These are phyloP conservation scores for Peterozyma xylosa DNA, from an alignment of 805 yeast genomes.

Conservation along the genomic window DNA sequence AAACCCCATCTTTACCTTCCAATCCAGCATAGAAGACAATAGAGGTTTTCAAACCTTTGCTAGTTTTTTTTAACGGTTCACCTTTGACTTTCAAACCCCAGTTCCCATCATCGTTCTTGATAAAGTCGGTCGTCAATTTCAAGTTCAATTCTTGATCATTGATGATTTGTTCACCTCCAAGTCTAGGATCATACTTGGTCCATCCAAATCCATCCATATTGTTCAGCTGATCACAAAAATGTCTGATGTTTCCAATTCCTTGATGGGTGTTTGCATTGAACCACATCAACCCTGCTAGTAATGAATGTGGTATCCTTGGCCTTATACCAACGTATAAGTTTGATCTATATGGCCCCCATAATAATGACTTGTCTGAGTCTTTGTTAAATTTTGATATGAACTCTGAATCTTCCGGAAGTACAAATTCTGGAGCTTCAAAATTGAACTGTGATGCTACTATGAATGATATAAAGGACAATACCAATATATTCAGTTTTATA, in stretches of 20 bases:
- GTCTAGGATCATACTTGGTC: constrained; percentile 80
- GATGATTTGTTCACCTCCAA: constrained; percentile 77
- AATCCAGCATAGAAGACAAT: constrained; percentile 74
- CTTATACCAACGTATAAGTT: constrained; percentile 80
- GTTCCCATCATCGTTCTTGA: constrained; percentile 59
- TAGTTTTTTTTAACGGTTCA: constrained; percentile 40
- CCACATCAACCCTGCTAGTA: constrained; percentile 85
- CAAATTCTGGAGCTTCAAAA: background rate
- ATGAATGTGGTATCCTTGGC: constrained; percentile 71
- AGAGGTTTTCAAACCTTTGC: constrained; percentile 45
- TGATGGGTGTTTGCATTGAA: constrained; percentile 53
- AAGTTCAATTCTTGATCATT: constrained; percentile 59
- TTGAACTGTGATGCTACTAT: constrained; percentile 2
- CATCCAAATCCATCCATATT: constrained; percentile 72
- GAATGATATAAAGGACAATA: no score
- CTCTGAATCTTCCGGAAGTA: background rate
- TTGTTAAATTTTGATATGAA: background rate
- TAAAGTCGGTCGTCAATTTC: constrained; percentile 62
- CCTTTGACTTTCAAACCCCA: constrained; percentile 81
- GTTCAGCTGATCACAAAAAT: constrained; percentile 68
- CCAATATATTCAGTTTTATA: no score
- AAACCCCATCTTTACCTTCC: constrained; percentile 46
- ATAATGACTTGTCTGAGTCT: constrained; percentile 27
- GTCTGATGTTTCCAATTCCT: constrained; percentile 55
- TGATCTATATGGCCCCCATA: constrained; percentile 94